phyloP scores from a whole-genome alignment of 371 early-diverging fungal genomes.

The Mucor circinelloides region DNA sequence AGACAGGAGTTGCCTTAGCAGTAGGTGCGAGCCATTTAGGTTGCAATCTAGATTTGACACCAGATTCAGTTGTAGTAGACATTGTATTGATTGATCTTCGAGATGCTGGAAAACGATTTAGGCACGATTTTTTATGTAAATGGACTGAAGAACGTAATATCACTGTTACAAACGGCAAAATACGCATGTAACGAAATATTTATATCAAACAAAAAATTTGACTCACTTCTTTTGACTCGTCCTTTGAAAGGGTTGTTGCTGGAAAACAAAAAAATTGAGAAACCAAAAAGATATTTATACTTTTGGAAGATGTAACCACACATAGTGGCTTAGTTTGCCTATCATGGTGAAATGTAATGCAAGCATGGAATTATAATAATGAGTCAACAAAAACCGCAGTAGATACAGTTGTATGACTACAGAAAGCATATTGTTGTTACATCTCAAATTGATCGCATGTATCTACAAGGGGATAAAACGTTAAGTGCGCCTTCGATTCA shows the following conservation, averaged over 20 bases:
- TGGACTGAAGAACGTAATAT: neutral
- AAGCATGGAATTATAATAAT: neutral
- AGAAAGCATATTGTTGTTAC: too few relatives aligned
- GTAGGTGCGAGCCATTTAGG: slow-evolving; percentile 42
- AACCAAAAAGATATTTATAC: neutral
- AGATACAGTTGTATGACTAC: too few relatives aligned
- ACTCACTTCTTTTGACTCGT: neutral
- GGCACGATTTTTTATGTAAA: neutral
- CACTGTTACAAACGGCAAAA: slow-evolving; percentile 9
- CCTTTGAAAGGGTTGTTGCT: neutral
- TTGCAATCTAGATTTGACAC: slow-evolving; percentile 38
- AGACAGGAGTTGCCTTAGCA: slow-evolving; percentile 32
- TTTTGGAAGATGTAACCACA: neutral
- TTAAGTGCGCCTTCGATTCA: too few relatives aligned
- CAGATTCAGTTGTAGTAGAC: slow-evolving; percentile 1
- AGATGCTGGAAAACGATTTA: neutral
- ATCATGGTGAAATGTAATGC: neutral
- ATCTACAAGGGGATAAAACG: too few relatives aligned
- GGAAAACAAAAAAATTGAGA: neutral
- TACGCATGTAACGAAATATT: slow-evolving; percentile 12
- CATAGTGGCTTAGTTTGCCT: neutral
- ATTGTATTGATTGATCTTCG: neutral
- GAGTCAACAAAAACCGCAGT: too few relatives aligned
- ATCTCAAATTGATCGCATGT: too few relatives aligned
- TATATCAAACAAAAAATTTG: neutral